Evolutionary conservation across 371 early-diverging fungal genomes (phyloP), one percentile per base, ranked within the genome.

Genomic region (Mortierella sp.): DNA sequence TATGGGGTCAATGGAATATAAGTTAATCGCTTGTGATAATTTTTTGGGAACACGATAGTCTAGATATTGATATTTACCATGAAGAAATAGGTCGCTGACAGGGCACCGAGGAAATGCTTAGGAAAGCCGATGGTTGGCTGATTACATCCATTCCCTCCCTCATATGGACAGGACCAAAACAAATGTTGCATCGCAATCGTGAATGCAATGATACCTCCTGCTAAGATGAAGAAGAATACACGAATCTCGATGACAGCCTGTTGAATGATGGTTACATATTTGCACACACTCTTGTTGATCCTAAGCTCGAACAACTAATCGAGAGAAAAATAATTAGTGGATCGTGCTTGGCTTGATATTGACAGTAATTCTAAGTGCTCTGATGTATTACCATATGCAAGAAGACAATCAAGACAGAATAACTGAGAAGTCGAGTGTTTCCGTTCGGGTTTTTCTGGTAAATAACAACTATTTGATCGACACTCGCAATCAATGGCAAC

Each of bases 191-290:
- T 64, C 4, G 66, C 69, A n/a, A 68, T 48, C 33, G 78, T 22
- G 58, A 78, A 78, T 8, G 73, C 78, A 0, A 73, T 0, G 4
- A 78, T 58, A 1, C 73, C 68, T 5, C 58, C 61, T 0, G 74
- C 69, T 22, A 78, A 78, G 59, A 78, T 73, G 15, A 79, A 4
- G 62, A 79, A 74, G 45, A 79, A 79, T 0, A 65, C 69, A 16
- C 47, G 38, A 58, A 79, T 79, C 62, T 70, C 65, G 3, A 55
- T 9, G 3, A 70, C 43, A 10, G 61, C 58, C 13, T 71, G 62
- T 52, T 67, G 47, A 9, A 79, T 79, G 6, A 79, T 68, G 0
- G 74, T 71, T 10, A 79, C 75, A 22, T 63, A 70, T 16, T 71
- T 67, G 64, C 80, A 79, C 6, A 79, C 71, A 9, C 66, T 67